phyloP scores from a whole-genome alignment of 2,329 filamentous ascomycete genomes.

The Fusarium phyllophilum region DNA sequence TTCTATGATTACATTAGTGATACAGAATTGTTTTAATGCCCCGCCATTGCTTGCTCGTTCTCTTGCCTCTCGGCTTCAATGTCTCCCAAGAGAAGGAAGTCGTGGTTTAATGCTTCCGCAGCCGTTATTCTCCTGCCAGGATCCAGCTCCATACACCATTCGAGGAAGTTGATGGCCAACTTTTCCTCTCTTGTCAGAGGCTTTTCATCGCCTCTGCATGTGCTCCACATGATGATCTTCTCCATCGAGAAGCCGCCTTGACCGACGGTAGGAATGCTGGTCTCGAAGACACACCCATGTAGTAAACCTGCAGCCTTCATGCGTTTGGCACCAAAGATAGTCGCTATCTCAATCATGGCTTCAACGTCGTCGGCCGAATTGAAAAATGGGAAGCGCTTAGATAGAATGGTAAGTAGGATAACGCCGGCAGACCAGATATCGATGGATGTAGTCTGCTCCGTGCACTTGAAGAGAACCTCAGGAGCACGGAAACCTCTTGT shows the following conservation, averaged over 20 bases:
- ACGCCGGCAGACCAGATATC: conserved; percentile 98
- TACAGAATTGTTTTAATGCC: conserved; percentile 23
- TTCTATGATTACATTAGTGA: conserved; percentile 32
- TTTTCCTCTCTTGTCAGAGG: conserved; percentile 74
- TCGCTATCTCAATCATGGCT: conserved; percentile 96
- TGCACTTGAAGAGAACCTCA: conserved; percentile 97
- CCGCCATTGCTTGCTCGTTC: conserved; percentile 38
- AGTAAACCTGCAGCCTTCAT: conserved; percentile 87
- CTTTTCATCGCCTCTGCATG: conserved; percentile 73
- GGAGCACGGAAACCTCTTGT: conserved; percentile 96
- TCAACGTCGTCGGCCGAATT: conserved; percentile 99
- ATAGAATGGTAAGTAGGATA: conserved; percentile 95
- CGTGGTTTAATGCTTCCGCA: conserved; percentile 76
- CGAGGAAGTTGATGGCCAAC: conserved; percentile 77
- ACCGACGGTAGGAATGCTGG: conserved; percentile 89
- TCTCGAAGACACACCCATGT: conserved; percentile 93
- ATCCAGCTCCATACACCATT: conserved; percentile 79
- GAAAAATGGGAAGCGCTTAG: conserved; percentile 95
- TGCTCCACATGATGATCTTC: conserved; percentile 96
- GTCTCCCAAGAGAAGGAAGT: conserved; percentile 64
- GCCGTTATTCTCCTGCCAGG: conserved; percentile 79
- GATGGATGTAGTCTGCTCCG: conserved; percentile 90
- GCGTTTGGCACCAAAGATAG: conserved; percentile 85
- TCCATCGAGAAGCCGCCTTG: conserved; percentile 87
- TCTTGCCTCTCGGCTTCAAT: conserved; percentile 58